Evolutionary conservation across 352 stramenopile species (phyloP).

Genomic region (Phytophthora pini): DNA sequence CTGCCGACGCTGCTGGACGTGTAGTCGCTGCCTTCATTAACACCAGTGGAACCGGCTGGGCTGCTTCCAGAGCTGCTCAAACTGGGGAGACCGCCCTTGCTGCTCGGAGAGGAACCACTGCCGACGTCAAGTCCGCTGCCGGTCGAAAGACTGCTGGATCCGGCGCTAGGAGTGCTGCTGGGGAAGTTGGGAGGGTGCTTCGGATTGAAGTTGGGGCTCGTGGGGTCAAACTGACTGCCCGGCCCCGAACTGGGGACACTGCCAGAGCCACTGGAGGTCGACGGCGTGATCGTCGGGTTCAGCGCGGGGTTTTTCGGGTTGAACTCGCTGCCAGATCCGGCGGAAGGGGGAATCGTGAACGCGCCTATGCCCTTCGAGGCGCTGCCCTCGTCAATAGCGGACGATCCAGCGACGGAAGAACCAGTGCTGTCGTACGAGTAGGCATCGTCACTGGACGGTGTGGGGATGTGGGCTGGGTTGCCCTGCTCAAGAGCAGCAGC

Average conservation of each 20-base stretch:
- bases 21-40: slow-evolving; percentile 14
- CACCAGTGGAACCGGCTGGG: slow-evolving; percentile 4
- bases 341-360: slow-evolving; percentile 15
- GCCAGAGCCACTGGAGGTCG: neutral
- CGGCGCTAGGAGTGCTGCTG: neutral
- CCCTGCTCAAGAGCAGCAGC: slow-evolving; percentile 18
- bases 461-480: slow-evolving; percentile 9
- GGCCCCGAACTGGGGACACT: neutral
- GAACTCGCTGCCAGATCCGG: slow-evolving; percentile 2
- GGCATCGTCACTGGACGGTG: neutral
- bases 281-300: neutral
- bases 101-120: slow-evolving; percentile 3
- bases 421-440: slow-evolving; percentile 18
- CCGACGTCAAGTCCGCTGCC: slow-evolving; percentile 2
- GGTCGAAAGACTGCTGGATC: slow-evolving; percentile 3
- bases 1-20: slow-evolving; percentile 6
- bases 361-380: slow-evolving; percentile 5
- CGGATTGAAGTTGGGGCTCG: neutral
- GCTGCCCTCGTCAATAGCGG: slow-evolving; percentile 18
- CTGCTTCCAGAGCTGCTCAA: slow-evolving; percentile 17
- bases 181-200: too few species aligned
- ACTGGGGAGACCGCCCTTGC: neutral
- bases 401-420: slow-evolving; percentile 19
- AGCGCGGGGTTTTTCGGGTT: slow-evolving; percentile 2
- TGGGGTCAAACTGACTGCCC: slow-evolving; percentile 4